Base-by-base conservation (phyloP, 192 early-diverging fungal genomes). In the Spizellomyces sp. region DNA sequence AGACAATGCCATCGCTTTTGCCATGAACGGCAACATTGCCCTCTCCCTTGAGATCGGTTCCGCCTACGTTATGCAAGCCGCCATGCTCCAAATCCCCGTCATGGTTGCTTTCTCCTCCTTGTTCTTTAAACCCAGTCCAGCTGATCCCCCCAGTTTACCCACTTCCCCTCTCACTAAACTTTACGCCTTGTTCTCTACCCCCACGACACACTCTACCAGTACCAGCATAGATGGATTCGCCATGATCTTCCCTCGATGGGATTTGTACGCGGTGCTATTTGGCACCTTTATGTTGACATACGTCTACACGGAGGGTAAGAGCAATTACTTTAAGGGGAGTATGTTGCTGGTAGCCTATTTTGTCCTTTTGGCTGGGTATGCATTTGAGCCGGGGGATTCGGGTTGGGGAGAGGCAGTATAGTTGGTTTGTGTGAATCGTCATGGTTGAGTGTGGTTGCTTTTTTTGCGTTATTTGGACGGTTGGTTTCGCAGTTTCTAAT, bases 261-360 rank as follows among this genome's bases (percentile, higher is more conserved):
- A 93, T 72, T 67, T 90, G 76, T 73, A 83, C 78, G 69, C 84
- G 73, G 70, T 84, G 69, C 27, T 90, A 70, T 81, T 91, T 62
- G 75, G 81, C 55, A 80, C 82, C 50, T 86, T 89, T 45, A 64
- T 83, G 68, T 83, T 95, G 58, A 95, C 93, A 9, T 96, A 96
- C 71, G 90, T 96, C 15, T 96, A 95, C 79, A 90, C 92, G 65
- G 96, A 99, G 79, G 95, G 95, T 72, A 96, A 93, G 78, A 83
- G 88, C 57, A 97, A 99, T 80, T 97, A 99, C 81, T 99, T 99
- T 77, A 97, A 99, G 81, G 96, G 95, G 15, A 80, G 88, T 5
- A 94, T 98, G 58, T 80, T 98, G 66, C 85, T 95, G 45, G 75
- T 97, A 43, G 90, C 89, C 50, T 98, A 98, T 77, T 78, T 78